phyloP scores from a whole-genome alignment of 495 filamentous ascomycete genomes.

The Viridothelium virens region DNA sequence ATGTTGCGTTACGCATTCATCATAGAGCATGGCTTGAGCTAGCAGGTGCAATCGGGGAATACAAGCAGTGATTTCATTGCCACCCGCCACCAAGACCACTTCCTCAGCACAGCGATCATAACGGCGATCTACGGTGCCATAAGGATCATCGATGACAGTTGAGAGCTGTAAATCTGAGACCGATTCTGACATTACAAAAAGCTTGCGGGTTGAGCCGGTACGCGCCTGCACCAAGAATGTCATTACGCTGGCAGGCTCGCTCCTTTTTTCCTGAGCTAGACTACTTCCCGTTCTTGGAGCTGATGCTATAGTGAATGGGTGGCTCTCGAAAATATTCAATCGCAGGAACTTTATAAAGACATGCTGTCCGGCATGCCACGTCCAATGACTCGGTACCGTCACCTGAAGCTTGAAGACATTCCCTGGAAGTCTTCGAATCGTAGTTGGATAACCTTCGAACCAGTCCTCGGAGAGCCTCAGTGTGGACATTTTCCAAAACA shows the following conservation, averaged over 20 bases:
- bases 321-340: constrained; percentile 23
- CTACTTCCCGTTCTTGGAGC: neutral
- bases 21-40: neutral
- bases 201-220: constrained; percentile 24
- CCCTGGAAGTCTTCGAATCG: constrained; percentile 8
- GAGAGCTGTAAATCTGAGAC: neutral
- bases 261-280: neutral
- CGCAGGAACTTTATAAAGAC: constrained; percentile 25
- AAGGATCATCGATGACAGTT: constrained; percentile 26
- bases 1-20: neutral
- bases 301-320: constrained; percentile 31
- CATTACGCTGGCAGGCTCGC: constrained; percentile 9
- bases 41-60: constrained; percentile 21
- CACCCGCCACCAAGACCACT: constrained; percentile 27
- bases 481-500: constrained; percentile 18
- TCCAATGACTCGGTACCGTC: constrained; percentile 12
- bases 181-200: neutral
- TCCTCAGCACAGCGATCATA: constrained; percentile 19
- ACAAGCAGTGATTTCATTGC: constrained; percentile 25
- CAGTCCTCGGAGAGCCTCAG: constrained; percentile 18
- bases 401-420: constrained; percentile 23
- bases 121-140: constrained; percentile 16
- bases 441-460: constrained; percentile 14
- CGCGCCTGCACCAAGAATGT: constrained; percentile 21
- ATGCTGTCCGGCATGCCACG: constrained; percentile 25